phyloP scores from a whole-genome alignment of 139 green algal species.

The Klebsormidium nitens region DNA sequence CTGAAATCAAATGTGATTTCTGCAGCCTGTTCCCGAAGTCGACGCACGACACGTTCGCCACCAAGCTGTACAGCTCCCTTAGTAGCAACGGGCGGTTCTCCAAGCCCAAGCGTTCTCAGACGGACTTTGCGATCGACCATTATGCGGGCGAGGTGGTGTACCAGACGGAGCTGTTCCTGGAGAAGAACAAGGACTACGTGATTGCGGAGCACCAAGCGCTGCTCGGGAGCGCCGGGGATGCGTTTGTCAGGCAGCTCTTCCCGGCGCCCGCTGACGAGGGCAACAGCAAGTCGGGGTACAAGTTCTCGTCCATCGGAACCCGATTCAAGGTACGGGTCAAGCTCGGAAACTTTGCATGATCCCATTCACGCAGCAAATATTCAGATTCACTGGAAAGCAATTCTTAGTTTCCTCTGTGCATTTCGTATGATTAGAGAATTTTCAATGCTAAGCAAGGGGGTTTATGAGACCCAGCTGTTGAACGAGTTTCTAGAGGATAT shows the following conservation, averaged over 20 bases:
- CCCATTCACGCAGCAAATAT: no score
- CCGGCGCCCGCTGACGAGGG: constrained; percentile 10
- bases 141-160: constrained; percentile 81
- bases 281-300: constrained; percentile 30
- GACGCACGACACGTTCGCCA: constrained; percentile 70
- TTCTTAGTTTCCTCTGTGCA: no score
- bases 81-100: constrained; percentile 62
- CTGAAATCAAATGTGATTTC: constrained; percentile 1
- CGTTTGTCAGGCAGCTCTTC: constrained; percentile 67
- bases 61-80: constrained; percentile 74
- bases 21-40: constrained; percentile 62
- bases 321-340: constrained; percentile 79
- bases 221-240: constrained; percentile 53
- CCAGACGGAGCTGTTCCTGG: constrained; percentile 48
- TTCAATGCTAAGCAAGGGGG: no score
- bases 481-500: no score
- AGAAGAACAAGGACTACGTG: constrained; percentile 94
- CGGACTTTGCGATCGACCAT: constrained; percentile 90
- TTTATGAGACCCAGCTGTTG: no score
- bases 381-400: no score
- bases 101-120: constrained; percentile 73
- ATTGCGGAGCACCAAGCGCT: constrained; percentile 92
- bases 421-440: no score
- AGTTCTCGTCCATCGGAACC: constrained; percentile 64
- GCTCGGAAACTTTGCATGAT: no score